phyloP scores from a whole-genome alignment of 371 early-diverging fungal genomes.

The Mycotypha africana region DNA sequence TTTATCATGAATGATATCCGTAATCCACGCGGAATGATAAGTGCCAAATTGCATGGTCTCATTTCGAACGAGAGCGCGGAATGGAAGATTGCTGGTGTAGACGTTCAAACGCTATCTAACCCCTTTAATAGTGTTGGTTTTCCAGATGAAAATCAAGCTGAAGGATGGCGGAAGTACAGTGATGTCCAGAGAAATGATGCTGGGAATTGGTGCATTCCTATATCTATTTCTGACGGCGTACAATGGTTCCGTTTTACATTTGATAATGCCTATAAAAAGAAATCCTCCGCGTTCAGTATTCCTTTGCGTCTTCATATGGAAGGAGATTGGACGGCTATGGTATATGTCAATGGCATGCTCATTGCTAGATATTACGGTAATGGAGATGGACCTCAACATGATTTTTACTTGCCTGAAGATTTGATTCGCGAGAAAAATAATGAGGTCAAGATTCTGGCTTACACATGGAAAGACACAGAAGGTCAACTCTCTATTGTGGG shows the following conservation, averaged over 20 bases:
- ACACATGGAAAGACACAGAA: constrained; percentile 34
- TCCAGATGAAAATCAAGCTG: constrained; percentile 55
- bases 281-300: constrained; percentile 17
- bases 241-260: constrained; percentile 35
- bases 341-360: constrained; percentile 55
- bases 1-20: constrained; percentile 74
- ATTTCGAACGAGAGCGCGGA: constrained; percentile 3
- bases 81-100: constrained; percentile 81
- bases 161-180: constrained; percentile 21
- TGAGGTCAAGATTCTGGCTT: constrained; percentile 33
- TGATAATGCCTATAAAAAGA: constrained; percentile 24
- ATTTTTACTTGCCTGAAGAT: constrained; percentile 67
- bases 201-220: constrained; percentile 3
- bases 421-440: constrained; percentile 33
- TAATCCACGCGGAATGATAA: constrained; percentile 71
- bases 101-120: constrained; percentile 51
- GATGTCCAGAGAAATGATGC: constrained; percentile 4
- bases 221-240: constrained; percentile 21
- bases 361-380: constrained; percentile 73
- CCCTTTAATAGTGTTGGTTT: constrained; percentile 66
- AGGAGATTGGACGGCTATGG: constrained; percentile 63
- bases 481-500: constrained; percentile 28
- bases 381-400: constrained; percentile 69
- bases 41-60: constrained; percentile 48
- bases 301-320: constrained; percentile 63